These are phyloP conservation scores for Spinacia oleracea DNA, from an alignment of 179 eudicot genomes.

Conservation along the genomic window DNA sequence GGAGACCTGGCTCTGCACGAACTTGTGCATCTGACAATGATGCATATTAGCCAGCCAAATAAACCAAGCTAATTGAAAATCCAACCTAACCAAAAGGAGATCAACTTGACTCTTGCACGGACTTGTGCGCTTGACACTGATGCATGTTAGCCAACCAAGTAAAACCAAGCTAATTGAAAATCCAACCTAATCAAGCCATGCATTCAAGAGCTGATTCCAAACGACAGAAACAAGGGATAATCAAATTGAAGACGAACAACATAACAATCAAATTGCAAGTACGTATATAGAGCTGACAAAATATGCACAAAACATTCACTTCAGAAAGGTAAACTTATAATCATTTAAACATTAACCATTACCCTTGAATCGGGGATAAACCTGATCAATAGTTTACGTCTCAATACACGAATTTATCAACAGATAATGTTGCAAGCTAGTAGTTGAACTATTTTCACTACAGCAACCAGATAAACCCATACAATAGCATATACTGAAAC, in stretches of 20 bases:
- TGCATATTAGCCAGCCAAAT: background rate
- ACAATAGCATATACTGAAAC: background rate
- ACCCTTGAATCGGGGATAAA: background rate
- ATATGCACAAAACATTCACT: background rate
- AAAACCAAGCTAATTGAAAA: background rate
- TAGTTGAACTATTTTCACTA: background rate
- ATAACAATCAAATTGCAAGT: background rate
- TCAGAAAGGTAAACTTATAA: background rate
- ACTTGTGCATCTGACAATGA: background rate
- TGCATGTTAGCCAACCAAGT: background rate
- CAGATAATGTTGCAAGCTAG: background rate
- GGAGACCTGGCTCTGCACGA: background rate
- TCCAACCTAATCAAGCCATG: background rate
- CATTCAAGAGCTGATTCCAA: background rate
- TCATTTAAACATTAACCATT: background rate
- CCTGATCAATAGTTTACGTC: background rate
- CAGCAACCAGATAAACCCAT: slow-evolving; percentile 12
- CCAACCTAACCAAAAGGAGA: slow-evolving; percentile 5
- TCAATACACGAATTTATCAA: background rate
- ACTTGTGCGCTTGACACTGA: background rate
- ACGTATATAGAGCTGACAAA: background rate
- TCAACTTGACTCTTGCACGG: too few relatives aligned
- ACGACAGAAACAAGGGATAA: background rate
- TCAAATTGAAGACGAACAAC: background rate
- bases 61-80: background rate